A percentile compares a stretch with the other conserved stretches of the same genome.
Conservation (phyloP, 805 yeast genomes). For the Candida vaughaniae region DNA sequence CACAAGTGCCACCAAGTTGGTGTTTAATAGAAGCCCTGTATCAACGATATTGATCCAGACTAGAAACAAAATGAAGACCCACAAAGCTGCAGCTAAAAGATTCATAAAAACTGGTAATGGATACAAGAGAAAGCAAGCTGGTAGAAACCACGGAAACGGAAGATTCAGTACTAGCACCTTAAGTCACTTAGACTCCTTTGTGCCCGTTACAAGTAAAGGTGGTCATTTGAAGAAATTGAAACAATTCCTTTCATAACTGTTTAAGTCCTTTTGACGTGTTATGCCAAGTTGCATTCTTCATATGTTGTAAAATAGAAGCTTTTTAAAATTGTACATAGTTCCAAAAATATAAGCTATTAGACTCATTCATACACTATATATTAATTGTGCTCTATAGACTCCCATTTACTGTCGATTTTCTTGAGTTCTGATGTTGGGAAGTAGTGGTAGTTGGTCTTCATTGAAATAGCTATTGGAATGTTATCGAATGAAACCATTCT, state of each 20-base stretch:
- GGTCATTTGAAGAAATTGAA: conserved; percentile 62
- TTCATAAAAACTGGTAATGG: conserved; percentile 75
- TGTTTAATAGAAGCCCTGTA: conserved; percentile 8
- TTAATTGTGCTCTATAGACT: conserved; percentile 41
- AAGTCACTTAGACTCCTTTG: conserved; percentile 59
- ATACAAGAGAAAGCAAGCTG: conserved; percentile 59
- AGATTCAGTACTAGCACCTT: conserved; percentile 73
- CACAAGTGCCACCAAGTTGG: conserved; percentile 5
- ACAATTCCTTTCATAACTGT: conserved; percentile 16
- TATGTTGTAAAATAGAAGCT: neutral
- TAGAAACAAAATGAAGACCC: conserved; percentile 64
- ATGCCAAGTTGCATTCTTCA: neutral
- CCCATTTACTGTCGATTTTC: conserved; percentile 49
- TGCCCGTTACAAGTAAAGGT: conserved; percentile 48
- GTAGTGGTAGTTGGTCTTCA: conserved; percentile 86
- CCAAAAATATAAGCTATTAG: conserved; percentile 1
- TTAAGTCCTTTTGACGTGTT: neutral
- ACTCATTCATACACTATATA: conserved; percentile 1
- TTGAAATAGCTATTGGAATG: conserved; percentile 79
- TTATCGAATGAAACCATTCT: conserved; percentile 83
- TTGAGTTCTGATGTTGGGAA: conserved; percentile 70
- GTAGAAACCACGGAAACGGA: conserved; percentile 90
- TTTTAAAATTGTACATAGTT: too few relatives aligned
- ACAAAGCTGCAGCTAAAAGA: conserved; percentile 84
- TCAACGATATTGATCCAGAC: conserved; percentile 30